Conservation (phyloP, 1,284 basidiomycete genomes). For the Ganoderma lucidum region DNA sequence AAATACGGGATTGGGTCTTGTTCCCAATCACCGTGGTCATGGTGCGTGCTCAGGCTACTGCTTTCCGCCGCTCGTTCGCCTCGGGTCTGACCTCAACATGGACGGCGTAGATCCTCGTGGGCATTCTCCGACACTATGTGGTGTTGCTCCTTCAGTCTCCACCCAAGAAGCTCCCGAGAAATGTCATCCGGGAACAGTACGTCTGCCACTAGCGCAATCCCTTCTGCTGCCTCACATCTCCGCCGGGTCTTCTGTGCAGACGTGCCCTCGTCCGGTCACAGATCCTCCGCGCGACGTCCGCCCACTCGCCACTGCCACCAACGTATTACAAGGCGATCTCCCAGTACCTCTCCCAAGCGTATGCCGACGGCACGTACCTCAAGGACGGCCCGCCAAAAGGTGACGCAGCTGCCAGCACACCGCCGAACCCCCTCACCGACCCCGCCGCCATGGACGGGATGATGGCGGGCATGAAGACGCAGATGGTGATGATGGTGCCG, state of each 20-base stretch:
- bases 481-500: conserved; percentile 98
- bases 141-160: conserved; percentile 85
- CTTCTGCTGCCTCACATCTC: conserved; percentile 14
- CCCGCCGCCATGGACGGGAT: conserved; percentile 95
- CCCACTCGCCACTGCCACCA: conserved; percentile 84
- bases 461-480: conserved; percentile 99
- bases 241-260: conserved; percentile 51
- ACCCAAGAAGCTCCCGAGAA: conserved; percentile 83
- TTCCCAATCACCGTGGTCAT: conserved; percentile 98
- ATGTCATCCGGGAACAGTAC: conserved; percentile 93
- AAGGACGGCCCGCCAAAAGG: conserved; percentile 82
- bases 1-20: conserved; percentile 94
- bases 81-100: background rate
- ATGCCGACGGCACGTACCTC: conserved; percentile 81
- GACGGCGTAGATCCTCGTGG: conserved; percentile 83
- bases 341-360: conserved; percentile 73
- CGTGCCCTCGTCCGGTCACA: conserved; percentile 86
- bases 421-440: conserved; percentile 85
- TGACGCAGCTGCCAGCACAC: conserved; percentile 59
- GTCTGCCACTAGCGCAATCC: conserved; percentile 44
- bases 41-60: conserved; percentile 55
- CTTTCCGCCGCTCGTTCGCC: background rate
- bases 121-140: conserved; percentile 93
- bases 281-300: conserved; percentile 81
- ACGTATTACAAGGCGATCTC: conserved; percentile 81